Evolutionary conservation across 2,329 filamentous ascomycete species (phyloP).

Genomic region (Fusarium sp.): DNA sequence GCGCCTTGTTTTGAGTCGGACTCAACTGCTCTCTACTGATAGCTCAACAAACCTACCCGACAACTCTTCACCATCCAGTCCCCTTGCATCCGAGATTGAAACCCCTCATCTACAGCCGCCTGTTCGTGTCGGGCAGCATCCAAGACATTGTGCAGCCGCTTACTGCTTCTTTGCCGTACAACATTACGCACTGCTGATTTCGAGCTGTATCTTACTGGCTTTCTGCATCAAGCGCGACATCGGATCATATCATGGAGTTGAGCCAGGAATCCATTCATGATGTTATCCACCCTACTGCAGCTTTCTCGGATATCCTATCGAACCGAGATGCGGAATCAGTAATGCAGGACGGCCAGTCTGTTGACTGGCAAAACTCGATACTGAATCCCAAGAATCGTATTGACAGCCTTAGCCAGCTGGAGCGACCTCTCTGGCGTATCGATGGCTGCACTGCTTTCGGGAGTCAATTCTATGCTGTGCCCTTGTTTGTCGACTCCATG

Average conservation of each 20-base stretch:
- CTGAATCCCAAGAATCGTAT: slow-evolving; percentile 72
- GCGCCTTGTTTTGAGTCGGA: slow-evolving; percentile 14
- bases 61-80: slow-evolving; percentile 12
- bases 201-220: slow-evolving; percentile 12
- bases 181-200: slow-evolving; percentile 27
- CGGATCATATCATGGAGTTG: slow-evolving; percentile 62
- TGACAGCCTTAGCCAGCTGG: slow-evolving; percentile 63
- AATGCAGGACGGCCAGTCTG: slow-evolving; percentile 5
- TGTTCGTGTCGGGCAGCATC: slow-evolving; percentile 29
- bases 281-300: slow-evolving; percentile 69
- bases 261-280: slow-evolving; percentile 64
- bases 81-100: slow-evolving; percentile 36
- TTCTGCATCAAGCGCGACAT: slow-evolving; percentile 8
- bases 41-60: slow-evolving; percentile 18
- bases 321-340: slow-evolving; percentile 5
- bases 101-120: slow-evolving; percentile 32
- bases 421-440: slow-evolving; percentile 65
- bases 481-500: slow-evolving; percentile 60
- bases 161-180: slow-evolving; percentile 38
- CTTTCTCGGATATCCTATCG: slow-evolving; percentile 51
- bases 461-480: slow-evolving; percentile 68
- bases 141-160: slow-evolving; percentile 39
- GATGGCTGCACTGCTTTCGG: slow-evolving; percentile 69
- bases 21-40: slow-evolving; percentile 23
- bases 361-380: slow-evolving; percentile 60